These are phyloP conservation scores for Ceratobasidium sp. DNA, from an alignment of 1,284 basidiomycete species.

Conservation along the genomic window DNA sequence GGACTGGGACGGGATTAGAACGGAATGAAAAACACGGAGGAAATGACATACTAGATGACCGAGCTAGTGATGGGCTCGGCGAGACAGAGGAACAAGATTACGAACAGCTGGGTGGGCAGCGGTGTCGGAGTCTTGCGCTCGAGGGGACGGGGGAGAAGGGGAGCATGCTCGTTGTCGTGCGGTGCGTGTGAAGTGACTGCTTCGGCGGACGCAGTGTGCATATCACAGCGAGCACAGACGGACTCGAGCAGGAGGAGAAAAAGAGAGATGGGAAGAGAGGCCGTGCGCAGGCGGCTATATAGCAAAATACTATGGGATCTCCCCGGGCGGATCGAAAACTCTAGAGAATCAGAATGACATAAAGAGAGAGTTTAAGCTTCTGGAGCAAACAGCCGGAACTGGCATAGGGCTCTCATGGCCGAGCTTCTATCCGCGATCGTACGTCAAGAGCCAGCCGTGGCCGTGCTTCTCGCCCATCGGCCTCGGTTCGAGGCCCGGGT, in stretches of 20 bases:
- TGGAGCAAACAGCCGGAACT: not conserved
- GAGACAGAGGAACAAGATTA: slow-evolving; percentile 54
- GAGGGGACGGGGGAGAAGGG: slow-evolving; percentile 6
- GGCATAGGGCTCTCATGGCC: not conserved
- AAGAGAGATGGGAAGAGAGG: not conserved
- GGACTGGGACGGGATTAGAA: not conserved
- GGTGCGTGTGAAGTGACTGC: slow-evolving; percentile 1
- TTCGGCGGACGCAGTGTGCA: slow-evolving; percentile 24
- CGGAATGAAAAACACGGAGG: slow-evolving; percentile 18
- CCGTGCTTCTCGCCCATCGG: no score
- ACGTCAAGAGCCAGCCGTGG: no score
- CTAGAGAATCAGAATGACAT: not conserved
- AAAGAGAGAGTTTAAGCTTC: not conserved
- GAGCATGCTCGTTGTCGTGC: slow-evolving; percentile 29
- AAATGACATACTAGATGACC: slow-evolving; percentile 61
- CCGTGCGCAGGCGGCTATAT: no score
- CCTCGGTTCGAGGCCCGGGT: no score
- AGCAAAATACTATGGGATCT: not conserved
- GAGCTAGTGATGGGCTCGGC: slow-evolving; percentile 68
- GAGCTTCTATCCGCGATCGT: not conserved
- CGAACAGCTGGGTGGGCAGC: slow-evolving; percentile 64
- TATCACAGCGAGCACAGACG: slow-evolving; percentile 8
- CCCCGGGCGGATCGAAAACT: not conserved
- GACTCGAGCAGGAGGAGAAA: not conserved
- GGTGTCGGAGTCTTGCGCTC: slow-evolving; percentile 52